phyloP scores from a whole-genome alignment of 139 green algal species.

The Chlamydomonas schloesseri region DNA sequence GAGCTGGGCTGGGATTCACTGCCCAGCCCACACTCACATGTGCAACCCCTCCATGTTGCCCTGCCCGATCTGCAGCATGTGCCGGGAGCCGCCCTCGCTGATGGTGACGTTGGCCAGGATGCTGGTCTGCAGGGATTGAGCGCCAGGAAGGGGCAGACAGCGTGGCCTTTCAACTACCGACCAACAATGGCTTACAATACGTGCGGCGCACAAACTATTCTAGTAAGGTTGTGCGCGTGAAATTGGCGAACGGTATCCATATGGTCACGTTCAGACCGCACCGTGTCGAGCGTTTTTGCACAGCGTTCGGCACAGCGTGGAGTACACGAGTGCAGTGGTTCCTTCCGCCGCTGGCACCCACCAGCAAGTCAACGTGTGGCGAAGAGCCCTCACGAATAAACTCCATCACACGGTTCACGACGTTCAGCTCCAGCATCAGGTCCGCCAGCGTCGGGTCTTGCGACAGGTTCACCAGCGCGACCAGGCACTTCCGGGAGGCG shows the following conservation, averaged over 20 bases:
- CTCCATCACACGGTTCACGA: slow-evolving; percentile 67
- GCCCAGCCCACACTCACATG: slow-evolving; percentile 48
- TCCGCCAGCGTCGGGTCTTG: slow-evolving; percentile 49
- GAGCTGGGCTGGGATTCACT: too few species aligned
- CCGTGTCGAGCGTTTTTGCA: too few species aligned
- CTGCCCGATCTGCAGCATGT: slow-evolving; percentile 76
- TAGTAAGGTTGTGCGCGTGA: too few species aligned
- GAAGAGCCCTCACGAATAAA: slow-evolving; percentile 68
- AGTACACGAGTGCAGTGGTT: too few species aligned
- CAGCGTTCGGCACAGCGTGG: too few species aligned
- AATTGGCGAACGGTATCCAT: too few species aligned
- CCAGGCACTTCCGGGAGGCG: slow-evolving; percentile 48
- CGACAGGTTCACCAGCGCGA: slow-evolving; percentile 82
- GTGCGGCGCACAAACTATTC: too few species aligned
- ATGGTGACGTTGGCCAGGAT: slow-evolving; percentile 87
- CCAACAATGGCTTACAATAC: too few species aligned
- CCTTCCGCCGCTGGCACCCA: slow-evolving; percentile 14
- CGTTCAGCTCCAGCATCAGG: slow-evolving; percentile 63
- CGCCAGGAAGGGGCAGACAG: not conserved
- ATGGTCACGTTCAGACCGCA: too few species aligned
- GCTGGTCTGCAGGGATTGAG: slow-evolving; percentile 57
- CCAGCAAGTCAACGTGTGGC: slow-evolving; percentile 63
- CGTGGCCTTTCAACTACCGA: not conserved
- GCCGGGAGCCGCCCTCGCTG: slow-evolving; percentile 63
- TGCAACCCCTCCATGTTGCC: slow-evolving; percentile 68